Conservation (phyloP, 441 rosid genomes). For the Croton setiger region DNA sequence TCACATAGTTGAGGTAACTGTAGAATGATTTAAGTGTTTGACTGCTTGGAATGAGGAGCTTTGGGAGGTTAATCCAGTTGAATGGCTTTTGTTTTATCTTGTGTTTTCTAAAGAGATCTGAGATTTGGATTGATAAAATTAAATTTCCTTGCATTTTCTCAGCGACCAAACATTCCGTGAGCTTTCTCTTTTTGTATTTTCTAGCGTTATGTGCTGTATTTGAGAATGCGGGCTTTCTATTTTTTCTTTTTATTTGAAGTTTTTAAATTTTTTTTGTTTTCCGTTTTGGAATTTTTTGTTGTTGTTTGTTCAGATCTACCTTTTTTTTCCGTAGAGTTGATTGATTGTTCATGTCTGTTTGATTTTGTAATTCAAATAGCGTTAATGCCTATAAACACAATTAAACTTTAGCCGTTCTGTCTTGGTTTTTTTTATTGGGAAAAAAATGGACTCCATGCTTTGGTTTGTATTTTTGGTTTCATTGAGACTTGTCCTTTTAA, state of each 20-base stretch:
- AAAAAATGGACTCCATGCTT: too few species aligned
- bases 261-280: background rate
- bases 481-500: background rate
- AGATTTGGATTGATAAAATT: background rate
- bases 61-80: background rate
- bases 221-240: background rate
- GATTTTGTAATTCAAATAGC: background rate
- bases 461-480: too few species aligned
- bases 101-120: slow-evolving; percentile 20
- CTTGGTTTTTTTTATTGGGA: background rate
- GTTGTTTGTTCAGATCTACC: slow-evolving; percentile 30
- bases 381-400: background rate
- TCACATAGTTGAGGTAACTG: slow-evolving; percentile 11
- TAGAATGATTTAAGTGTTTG: background rate
- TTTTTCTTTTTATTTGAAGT: slow-evolving; percentile 3
- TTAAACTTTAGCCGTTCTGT: too few species aligned
- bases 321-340: background rate
- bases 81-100: background rate
- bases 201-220: background rate
- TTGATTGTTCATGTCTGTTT: background rate
- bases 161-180: slow-evolving; percentile 8
- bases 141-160: background rate
- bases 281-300: slow-evolving; percentile 1
- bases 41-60: background rate
- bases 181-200: background rate